Evolutionary conservation across 2,329 filamentous ascomycete genomes (phyloP).

Genomic region (Moelleriella libera): DNA sequence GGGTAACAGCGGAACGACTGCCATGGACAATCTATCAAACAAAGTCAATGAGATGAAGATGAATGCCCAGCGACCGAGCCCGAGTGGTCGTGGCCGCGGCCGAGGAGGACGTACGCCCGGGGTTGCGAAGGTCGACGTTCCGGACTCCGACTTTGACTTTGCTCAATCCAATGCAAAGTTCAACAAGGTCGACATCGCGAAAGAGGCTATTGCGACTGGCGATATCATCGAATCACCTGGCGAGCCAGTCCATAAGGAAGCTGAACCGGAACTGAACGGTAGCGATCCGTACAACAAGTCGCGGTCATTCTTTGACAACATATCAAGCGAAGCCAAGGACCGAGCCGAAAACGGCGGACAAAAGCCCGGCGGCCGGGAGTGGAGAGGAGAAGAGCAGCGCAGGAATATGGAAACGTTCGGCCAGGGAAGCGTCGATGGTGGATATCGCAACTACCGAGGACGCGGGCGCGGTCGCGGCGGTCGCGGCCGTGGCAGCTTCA

Average conservation of each 20-base stretch:
- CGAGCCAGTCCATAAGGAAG: constrained; percentile 20
- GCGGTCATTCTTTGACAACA: constrained; percentile 94
- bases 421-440: constrained; percentile 82
- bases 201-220: constrained; percentile 76
- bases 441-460: constrained; percentile 64
- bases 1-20: constrained; percentile 26
- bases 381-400: constrained; percentile 83
- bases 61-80: constrained; percentile 37
- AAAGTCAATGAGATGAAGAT: constrained; percentile 67
- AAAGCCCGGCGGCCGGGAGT: constrained; percentile 67
- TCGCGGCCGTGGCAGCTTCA: constrained; percentile 24
- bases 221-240: constrained; percentile 42
- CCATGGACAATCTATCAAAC: constrained; percentile 57
- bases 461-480: constrained; percentile 60
- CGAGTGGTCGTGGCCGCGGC: constrained; percentile 34
- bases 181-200: constrained; percentile 47
- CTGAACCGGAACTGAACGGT: constrained; percentile 22
- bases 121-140: constrained; percentile 67
- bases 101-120: constrained; percentile 27
- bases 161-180: constrained; percentile 38
- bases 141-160: constrained; percentile 86
- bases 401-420: constrained; percentile 98
- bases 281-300: constrained; percentile 67
- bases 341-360: constrained; percentile 58
- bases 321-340: constrained; percentile 86